Base-by-base conservation (phyloP, 2,329 filamentous ascomycete species). In the Fusarium globosum region DNA sequence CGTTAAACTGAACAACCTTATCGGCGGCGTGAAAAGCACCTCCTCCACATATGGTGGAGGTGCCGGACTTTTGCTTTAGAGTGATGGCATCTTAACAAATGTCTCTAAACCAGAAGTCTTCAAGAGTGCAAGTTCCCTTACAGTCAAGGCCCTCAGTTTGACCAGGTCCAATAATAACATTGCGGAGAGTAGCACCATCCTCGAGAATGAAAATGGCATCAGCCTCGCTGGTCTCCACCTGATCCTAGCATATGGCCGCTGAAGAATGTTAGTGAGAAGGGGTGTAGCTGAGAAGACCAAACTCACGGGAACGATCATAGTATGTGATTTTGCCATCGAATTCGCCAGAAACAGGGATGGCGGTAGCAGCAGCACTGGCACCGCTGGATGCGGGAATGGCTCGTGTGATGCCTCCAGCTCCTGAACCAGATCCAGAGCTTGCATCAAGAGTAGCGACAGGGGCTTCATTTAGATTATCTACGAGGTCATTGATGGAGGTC, bases 121-220 rank as follows among this genome's bases (percentile, higher is more conserved):
- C 28, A 30, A 30, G 28, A 30, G 28, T 30, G 28, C 28, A 30
- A 30, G 28, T 10, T 30, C 28, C 28, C 28, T 30, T 30, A 30
- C 28, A 30, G 28, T 30, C 28, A 30, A 30, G 28, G 28, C 28
- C 28, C 28, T 30, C 28, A 30, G 28, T 30, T 30, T 30, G 28
- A 30, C 10, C 28, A 30, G 81, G 82, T 12, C 87, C 86, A 61
- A 88, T 88, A 75, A 88, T 87, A 76, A 86, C 86, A 76, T 88
- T 88, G 67, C 82, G 84, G 33, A 88, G 77, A n/a, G 83, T 86
- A 42, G 83, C 87, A 51, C 86, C 87, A 55, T 85, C 81, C 76
- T 84, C 81, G 62, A 89, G 81, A 66, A 86, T 81, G 83, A 89
- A 88, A 76, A 89, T 86, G 48, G 87, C 84, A 65, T 76, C 75